Conservation (phyloP, 2,329 filamentous ascomycete genomes). For the Aspergillus sp. region DNA sequence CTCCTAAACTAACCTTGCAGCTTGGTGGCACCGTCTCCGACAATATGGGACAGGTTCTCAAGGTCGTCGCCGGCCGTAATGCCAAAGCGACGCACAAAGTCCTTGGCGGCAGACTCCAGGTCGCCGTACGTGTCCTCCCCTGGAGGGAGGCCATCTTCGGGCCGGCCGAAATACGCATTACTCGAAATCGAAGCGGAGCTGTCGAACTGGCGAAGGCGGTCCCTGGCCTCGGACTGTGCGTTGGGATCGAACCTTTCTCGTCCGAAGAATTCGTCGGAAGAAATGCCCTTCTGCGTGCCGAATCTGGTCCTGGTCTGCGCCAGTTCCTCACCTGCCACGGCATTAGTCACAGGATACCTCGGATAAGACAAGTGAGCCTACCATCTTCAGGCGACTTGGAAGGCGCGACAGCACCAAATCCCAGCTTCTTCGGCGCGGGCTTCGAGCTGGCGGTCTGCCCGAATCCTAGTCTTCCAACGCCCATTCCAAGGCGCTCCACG, state of each 20-base stretch:
- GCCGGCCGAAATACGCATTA: conserved; percentile 93
- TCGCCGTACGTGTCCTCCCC: conserved; percentile 75
- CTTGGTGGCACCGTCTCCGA: conserved; percentile 77
- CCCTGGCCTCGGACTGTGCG: conserved; percentile 76
- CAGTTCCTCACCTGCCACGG: conserved; percentile 57
- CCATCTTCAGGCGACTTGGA: conserved; percentile 62
- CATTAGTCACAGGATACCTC: conserved; percentile 5
- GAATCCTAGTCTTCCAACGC: conserved; percentile 74
- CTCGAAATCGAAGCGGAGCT: conserved; percentile 86
- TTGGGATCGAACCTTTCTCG: conserved; percentile 75
- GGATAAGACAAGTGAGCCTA: conserved; percentile 31
- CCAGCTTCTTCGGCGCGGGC: conserved; percentile 63
- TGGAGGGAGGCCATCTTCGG: conserved; percentile 63
- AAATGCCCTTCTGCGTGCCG: conserved; percentile 87
- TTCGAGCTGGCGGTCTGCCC: conserved; percentile 65
- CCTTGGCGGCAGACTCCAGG: conserved; percentile 84
- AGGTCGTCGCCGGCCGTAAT: conserved; percentile 93
- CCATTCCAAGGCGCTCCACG: conserved; percentile 83
- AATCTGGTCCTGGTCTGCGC: conserved; percentile 82
- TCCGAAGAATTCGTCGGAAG: conserved; percentile 96
- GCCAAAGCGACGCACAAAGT: conserved; percentile 90
- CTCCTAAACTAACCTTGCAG: conserved; percentile 58
- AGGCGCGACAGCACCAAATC: conserved; percentile 76
- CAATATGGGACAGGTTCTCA: conserved; percentile 72
- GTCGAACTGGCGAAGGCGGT: conserved; percentile 81